These are phyloP conservation scores for Pachyrhizus erosus DNA, from an alignment of 306 rosid genomes.

Conservation along the genomic window DNA sequence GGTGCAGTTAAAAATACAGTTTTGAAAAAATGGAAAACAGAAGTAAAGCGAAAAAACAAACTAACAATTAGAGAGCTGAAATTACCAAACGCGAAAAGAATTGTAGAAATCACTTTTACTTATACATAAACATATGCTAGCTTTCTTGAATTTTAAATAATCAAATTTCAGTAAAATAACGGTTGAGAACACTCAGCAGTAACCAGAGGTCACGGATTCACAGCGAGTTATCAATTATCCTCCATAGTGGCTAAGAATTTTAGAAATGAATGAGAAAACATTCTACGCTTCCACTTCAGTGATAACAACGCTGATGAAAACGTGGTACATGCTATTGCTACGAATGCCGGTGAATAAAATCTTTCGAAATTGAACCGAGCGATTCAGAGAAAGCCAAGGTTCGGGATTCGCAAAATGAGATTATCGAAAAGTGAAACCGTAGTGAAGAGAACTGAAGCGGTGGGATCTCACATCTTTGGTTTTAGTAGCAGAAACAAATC, in stretches of 20 bases:
- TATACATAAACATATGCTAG: neutral
- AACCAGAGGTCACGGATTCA: neutral
- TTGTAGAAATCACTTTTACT: neutral
- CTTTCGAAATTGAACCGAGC: neutral
- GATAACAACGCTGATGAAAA: neutral
- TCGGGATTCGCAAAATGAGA: neutral
- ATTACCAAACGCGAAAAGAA: neutral
- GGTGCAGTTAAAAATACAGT: no score
- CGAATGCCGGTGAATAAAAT: neutral
- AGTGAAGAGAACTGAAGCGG: neutral
- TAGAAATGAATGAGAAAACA: neutral
- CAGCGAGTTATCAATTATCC: neutral
- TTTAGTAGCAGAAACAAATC: neutral
- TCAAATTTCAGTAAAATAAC: neutral
- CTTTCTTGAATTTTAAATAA: neutral
- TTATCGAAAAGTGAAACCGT: neutral
- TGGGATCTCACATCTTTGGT: constrained; percentile 37
- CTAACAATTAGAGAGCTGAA: neutral
- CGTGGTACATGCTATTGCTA: neutral
- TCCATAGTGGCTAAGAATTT: neutral
- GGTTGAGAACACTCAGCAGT: neutral
- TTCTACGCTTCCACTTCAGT: neutral
- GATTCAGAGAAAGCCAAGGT: neutral
- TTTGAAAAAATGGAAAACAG: neutral
- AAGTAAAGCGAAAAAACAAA: neutral